A percentile compares a stretch with the other conserved stretches of the same genome.
These are phyloP conservation scores for Fraxinus americana DNA, from an alignment of 257 asterid species.

Conservation along the genomic window DNA sequence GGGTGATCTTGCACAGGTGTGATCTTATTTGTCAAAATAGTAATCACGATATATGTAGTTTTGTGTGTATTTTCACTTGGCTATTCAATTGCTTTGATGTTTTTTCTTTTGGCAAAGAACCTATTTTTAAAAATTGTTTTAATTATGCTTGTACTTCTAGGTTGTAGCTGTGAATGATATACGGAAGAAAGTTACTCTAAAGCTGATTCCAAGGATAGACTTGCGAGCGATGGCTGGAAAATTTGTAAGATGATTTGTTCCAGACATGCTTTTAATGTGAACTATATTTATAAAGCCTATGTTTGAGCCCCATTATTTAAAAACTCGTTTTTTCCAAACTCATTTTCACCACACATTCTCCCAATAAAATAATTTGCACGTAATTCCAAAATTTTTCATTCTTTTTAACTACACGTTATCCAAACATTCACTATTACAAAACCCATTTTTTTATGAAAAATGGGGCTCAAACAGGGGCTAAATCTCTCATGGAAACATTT, in stretches of 20 bases:
- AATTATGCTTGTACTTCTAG: conserved; percentile 37
- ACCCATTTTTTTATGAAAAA: too few species aligned
- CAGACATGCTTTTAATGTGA: conserved; percentile 7
- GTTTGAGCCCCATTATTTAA: too few species aligned
- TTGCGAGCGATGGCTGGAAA: conserved; percentile 90
- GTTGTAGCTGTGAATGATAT: conserved; percentile 66
- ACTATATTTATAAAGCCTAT: not conserved
- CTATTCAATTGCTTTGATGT: not conserved
- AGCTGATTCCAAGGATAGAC: conserved; percentile 91
- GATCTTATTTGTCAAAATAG: conserved; percentile 22
- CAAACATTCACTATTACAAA: too few species aligned
- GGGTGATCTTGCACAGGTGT: conserved; percentile 94
- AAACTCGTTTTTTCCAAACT: too few species aligned
- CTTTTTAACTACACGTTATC: too few species aligned
- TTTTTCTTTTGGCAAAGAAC: not conserved
- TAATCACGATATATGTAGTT: not conserved
- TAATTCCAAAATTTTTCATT: too few species aligned
- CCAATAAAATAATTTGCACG: too few species aligned
- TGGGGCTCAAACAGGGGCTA: not conserved
- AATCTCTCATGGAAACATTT: not conserved
- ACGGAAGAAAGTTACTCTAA: conserved; percentile 76
- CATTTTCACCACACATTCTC: too few species aligned
- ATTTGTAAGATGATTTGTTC: conserved; percentile 56
- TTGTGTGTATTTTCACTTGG: conserved; percentile 2
- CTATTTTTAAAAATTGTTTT: conserved; percentile 23